phyloP scores from a whole-genome alignment of 805 yeast genomes.

The Teunomyces cretensis region DNA sequence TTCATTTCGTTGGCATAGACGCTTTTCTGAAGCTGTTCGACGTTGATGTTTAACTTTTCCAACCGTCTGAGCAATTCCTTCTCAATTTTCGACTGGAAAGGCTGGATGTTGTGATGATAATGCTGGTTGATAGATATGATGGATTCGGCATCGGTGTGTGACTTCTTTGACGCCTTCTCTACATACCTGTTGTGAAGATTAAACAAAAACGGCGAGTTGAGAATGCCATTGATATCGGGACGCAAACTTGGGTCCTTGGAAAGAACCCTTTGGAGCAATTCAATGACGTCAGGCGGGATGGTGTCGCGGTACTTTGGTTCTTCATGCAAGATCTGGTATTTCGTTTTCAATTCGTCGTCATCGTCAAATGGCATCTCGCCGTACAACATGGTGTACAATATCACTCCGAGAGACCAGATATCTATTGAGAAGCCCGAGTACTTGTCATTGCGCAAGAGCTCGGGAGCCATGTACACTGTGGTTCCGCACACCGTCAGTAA shows the following conservation, averaged over 20 bases:
- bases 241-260: constrained; percentile 65
- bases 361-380: constrained; percentile 93
- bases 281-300: constrained; percentile 50
- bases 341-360: constrained; percentile 67
- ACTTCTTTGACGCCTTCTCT: constrained; percentile 15
- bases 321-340: constrained; percentile 56
- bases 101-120: constrained; percentile 29
- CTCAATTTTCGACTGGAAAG: constrained; percentile 63
- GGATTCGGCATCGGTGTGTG: constrained; percentile 33
- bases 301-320: constrained; percentile 59
- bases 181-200: constrained; percentile 29
- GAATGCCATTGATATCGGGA: constrained; percentile 45
- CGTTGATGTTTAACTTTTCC: constrained; percentile 61
- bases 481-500: constrained; percentile 92
- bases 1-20: constrained; percentile 64
- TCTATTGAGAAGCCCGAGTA: constrained; percentile 83
- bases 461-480: constrained; percentile 96
- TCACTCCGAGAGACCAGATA: constrained; percentile 90
- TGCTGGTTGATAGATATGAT: constrained; percentile 40
- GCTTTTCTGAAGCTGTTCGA: constrained; percentile 56
- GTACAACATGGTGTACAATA: constrained; percentile 76
- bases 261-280: constrained; percentile 54
- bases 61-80: constrained; percentile 59
- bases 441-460: constrained; percentile 62
- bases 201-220: constrained; percentile 34